Conservation (phyloP, 306 rosid genomes). For the Oxytropis ochrocephala region DNA sequence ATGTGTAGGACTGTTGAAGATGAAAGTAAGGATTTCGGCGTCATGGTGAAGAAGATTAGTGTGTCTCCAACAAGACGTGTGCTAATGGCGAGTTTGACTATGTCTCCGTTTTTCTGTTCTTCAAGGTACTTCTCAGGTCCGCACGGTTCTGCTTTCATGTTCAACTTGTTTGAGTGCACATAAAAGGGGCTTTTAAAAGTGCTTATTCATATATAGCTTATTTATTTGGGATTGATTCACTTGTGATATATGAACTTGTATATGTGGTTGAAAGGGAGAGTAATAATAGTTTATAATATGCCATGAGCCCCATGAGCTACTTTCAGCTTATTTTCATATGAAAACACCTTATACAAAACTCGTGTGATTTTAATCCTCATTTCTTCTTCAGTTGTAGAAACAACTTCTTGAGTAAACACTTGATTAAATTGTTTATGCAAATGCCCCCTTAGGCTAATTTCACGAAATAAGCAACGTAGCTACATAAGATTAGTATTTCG, state of each 20-base stretch:
- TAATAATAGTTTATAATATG: neutral
- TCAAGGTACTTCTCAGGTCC: constrained; percentile 94
- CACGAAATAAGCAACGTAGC: neutral
- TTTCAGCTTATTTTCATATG: neutral
- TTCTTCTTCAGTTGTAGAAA: neutral
- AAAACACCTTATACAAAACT: neutral
- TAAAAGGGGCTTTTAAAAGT: neutral
- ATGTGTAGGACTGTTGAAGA: constrained; percentile 34
- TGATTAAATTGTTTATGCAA: neutral
- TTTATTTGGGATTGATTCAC: neutral
- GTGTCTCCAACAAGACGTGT: constrained; percentile 54
- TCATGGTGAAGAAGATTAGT: constrained; percentile 19
- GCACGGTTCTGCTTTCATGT: constrained; percentile 50
- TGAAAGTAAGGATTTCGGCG: constrained; percentile 39
- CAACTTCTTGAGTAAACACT: neutral
- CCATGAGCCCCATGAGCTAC: neutral
- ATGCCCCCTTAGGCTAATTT: neutral
- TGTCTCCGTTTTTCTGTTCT: constrained; percentile 54
- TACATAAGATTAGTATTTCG: neutral
- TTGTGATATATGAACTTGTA: neutral
- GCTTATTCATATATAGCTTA: neutral
- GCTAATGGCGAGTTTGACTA: constrained; percentile 55
- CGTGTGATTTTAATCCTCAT: neutral
- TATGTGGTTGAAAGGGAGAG: neutral
- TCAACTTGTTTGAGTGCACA: constrained; percentile 18